Evolutionary conservation across 345 rosid species (phyloP), one percentile per base, ranked within the genome.

Genomic region (Fremontodendron californicum): DNA sequence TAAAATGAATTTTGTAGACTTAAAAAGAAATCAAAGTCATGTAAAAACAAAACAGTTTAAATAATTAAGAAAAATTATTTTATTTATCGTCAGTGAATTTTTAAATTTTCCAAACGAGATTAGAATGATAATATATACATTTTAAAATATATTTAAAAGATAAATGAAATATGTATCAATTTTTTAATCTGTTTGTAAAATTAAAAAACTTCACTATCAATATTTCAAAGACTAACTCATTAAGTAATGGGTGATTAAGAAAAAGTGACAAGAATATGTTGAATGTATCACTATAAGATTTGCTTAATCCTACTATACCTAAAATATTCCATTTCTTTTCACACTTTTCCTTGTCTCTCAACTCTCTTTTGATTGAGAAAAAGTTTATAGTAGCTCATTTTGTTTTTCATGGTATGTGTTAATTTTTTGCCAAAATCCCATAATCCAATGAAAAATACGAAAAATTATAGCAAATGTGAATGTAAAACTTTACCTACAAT

Each of bases 1-100:
- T 69, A 29, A 29, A 70, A 29, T 16, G 12, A 27, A 27, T 46
- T 48, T 48, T 70, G 40, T 48, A 70, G 73, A 68, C 57, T 69
- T 46, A 46, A 45, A 31, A 15, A 27, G 33, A 69, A 69, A 68
- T 25, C 54, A 42, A 43, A 67, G 73, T 68, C 73, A 42, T 67
- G 35, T 11, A 16, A 8, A 35, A 31, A 15, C 16, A 8, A 42
- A 42, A 42, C 10, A 40, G 73, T 25, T 6, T 16, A 69, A 69
- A 15, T 2, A 16, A 6, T 21, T 27, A 40, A n/a, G n/a, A n/a
- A n/a, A n/a, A n/a, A n/a, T n/a, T n/a, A n/a, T n/a, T n/a, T n/a
- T n/a, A n/a, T n/a, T n/a, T n/a, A n/a, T n/a, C n/a, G n/a, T n/a
- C n/a, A n/a, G n/a, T n/a, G n/a, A n/a, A n/a, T n/a, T n/a, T n/a